Evolutionary conservation across 2,329 filamentous ascomycete species (phyloP), one percentile per base, ranked within the genome.

Genomic region (Aureobasidium sp.): DNA sequence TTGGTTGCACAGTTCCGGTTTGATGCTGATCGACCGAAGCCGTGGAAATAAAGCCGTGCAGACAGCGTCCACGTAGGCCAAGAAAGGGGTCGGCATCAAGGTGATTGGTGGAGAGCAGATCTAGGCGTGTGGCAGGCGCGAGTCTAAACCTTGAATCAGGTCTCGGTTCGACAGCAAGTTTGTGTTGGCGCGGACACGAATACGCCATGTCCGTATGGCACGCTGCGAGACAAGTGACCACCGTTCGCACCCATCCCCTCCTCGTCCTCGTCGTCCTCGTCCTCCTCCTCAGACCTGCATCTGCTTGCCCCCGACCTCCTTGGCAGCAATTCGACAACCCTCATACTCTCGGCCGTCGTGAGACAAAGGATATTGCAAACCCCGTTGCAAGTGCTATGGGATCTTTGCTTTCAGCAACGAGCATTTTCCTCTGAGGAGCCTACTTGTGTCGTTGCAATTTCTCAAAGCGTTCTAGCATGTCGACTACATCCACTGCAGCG

Each of bases 11-110:
- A 20, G 34, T 52, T 39, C 37, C 51, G 32, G 41, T 57, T 57
- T 57, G 53, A 57, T 57, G 41, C 15, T n/a, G 53, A 57, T 57
- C 52, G 32, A 32, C 51, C 50, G 34, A 13, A 27, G n/a, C 27
- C 27, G 44, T 42, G 50, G 50, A 39, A 52, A 52, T 52, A 29
- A 52, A 29, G 20, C 15, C 37, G 37, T 55, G 51, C 37, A 26
- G 12, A 44, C 10, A 44, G 7, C 15, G 8, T 5, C 32, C 27
- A 57, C 53, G 36, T 46, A 23, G 20, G 55, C 55, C 55, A 58
- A 58, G 55, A 58, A 17, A 34, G 32, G 32, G 13, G 20, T 8
- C 34, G 32, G 50, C 2, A 23, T 17, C 20, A n/a, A 39, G n/a
- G 23, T 55, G 23, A 55, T 55, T 55, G 52, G 52, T 42, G 26